Percentiles rank a stretch among this genome's conserved stretches.
Evolutionary conservation across 441 rosid genomes (phyloP).

Genomic region (Pelargonium hybrid): DNA sequence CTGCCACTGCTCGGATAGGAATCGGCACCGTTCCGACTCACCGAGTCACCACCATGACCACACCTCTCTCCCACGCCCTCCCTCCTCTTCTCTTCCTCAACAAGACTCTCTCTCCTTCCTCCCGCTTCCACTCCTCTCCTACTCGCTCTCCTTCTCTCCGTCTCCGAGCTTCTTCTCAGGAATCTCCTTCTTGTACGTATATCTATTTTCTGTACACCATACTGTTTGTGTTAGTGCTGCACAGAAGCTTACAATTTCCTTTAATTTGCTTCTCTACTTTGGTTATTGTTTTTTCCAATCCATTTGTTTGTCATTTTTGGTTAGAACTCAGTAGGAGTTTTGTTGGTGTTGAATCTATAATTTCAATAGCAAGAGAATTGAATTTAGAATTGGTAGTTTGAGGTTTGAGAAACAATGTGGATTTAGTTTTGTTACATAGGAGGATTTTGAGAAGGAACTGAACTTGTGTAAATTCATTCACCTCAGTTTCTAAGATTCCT

Average conservation of each 20-base stretch:
- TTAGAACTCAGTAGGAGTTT: not conserved
- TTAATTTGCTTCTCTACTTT: not conserved
- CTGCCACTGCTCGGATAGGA: constrained; percentile 17
- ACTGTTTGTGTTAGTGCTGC: not conserved
- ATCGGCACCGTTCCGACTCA: constrained; percentile 32
- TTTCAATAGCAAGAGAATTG: not conserved
- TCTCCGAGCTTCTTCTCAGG: constrained; percentile 59
- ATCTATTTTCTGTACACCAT: not conserved
- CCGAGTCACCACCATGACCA: constrained; percentile 24
- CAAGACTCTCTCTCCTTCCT: constrained; percentile 10
- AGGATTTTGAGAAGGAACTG: not conserved
- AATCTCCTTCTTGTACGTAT: constrained; percentile 12
- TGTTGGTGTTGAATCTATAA: not conserved
- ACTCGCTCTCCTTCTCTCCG: constrained; percentile 35
- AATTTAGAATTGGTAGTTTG: not conserved
- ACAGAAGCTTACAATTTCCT: not conserved
- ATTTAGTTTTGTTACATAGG: not conserved
- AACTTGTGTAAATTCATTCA: not conserved
- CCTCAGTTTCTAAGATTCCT: not conserved
- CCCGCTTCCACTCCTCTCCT: constrained; percentile 27
- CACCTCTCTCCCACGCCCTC: constrained; percentile 22
- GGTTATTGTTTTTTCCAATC: not conserved
- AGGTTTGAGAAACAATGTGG: not conserved
- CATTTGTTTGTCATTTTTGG: not conserved
- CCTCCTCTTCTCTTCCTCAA: constrained; percentile 31